Base-by-base conservation (phyloP, 139 green algal genomes). In the Chlamydomonas eustigma region DNA sequence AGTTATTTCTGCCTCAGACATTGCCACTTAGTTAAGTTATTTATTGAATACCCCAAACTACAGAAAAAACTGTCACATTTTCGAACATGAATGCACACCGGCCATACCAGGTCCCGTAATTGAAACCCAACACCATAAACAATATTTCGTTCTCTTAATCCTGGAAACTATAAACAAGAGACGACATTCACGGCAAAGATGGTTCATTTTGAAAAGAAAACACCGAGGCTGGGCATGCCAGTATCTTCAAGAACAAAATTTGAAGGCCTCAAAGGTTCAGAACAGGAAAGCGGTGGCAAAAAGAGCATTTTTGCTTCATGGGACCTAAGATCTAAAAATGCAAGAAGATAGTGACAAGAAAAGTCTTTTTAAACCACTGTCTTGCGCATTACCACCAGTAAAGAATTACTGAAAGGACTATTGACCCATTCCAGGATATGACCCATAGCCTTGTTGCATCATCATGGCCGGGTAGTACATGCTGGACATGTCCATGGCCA, bases 401-500 rank as follows among this genome's bases (percentile, higher is more conserved):
- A 28, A 12, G 12, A 18, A 58, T 28, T 58, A 58, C 44, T 58
- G 12, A 58, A 18, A 12, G 12, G 44, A 18, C 44, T 58, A 58
- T 58, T 18, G 18, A 18, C 44, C 44, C 44, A 58, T 58, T 12
- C 44, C 44, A 58, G 44, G 44, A 58, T 58, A 58, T 18, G 44
- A 12, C 44, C 44, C 44, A 18, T 58, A 58, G 44, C 44, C 18
- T 18, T 58, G 44, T 68, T 25, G 52, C 52, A 68, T 68, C 52
- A 68, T 68, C 52, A 68, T 68, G 12, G 44, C 44, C 4, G 52
- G 52, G 52, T 68, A 68, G 22, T 68, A 68, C 52, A 31, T 68
- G 52, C 12, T 31, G n/a, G 52, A 35, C 52, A 68, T 68, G 52
- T 68, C 52, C 52, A 68, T 28, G n/a, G 52, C n/a, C 52, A 68